Conservation (phyloP, 208 protist genomes). For the Phytomonas sp. region DNA sequence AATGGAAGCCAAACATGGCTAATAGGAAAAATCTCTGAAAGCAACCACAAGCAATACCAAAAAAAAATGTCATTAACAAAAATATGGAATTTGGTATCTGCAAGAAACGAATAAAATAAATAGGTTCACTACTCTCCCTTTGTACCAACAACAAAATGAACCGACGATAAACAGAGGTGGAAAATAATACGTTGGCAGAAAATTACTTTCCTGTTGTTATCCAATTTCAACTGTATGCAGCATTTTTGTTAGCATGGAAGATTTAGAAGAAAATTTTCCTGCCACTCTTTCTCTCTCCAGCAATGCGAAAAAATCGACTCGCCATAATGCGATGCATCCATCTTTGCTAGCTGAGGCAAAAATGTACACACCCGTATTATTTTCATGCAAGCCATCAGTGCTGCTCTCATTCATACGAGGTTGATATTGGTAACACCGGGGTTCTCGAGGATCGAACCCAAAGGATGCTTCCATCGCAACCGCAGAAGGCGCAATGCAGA, state of each 20-base stretch:
- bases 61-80: background rate
- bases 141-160: background rate
- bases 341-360: conserved; percentile 65
- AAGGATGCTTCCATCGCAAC: conserved; percentile 31
- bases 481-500: conserved; percentile 15
- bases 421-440: conserved; percentile 11
- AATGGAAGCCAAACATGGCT: background rate
- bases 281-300: background rate
- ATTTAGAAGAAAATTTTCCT: background rate
- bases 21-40: background rate
- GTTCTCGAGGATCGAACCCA: conserved; percentile 54
- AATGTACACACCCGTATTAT: conserved; percentile 36
- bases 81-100: conserved; percentile 4
- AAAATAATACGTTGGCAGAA: background rate
- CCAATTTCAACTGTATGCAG: background rate
- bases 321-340: conserved; percentile 59
- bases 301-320: conserved; percentile 38
- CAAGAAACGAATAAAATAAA: background rate
- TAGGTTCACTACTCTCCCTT: background rate
- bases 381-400: background rate
- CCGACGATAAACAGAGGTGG: background rate
- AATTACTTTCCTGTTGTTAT: background rate
- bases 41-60: background rate
- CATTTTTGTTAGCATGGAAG: background rate
- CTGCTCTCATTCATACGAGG: background rate